phyloP scores from a whole-genome alignment of 371 early-diverging fungal species.

The Rhizopus microsporus region DNA sequence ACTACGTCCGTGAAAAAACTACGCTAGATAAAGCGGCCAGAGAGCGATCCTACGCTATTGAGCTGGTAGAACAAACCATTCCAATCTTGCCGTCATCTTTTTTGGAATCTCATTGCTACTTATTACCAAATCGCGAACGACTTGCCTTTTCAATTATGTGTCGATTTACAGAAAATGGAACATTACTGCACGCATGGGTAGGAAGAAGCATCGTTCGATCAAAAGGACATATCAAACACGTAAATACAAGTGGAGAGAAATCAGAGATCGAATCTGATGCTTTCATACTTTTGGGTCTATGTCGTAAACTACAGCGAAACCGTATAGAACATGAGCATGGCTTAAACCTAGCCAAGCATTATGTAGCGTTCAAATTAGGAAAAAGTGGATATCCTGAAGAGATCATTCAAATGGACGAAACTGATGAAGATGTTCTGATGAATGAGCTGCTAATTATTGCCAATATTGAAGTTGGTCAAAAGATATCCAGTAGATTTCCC shows the following conservation, averaged over 20 bases:
- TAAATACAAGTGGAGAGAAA: constrained; percentile 8
- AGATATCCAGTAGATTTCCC: constrained; percentile 33
- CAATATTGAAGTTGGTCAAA: constrained; percentile 38
- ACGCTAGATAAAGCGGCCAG: constrained; percentile 80
- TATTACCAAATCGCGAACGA: constrained; percentile 67
- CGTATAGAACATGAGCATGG: constrained; percentile 19
- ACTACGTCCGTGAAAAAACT: constrained; percentile 69
- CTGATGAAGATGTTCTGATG: constrained; percentile 21
- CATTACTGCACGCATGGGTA: constrained; percentile 51
- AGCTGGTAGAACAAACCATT: constrained; percentile 74
- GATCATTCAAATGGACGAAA: constrained; percentile 8
- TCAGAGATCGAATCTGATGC: constrained; percentile 1
- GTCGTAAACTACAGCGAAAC: constrained; percentile 19
- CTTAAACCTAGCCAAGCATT: constrained; percentile 6
- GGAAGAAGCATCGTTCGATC: constrained; percentile 73
- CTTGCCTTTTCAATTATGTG: constrained; percentile 59
- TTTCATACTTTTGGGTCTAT: constrained; percentile 14
- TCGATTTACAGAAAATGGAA: constrained; percentile 59
- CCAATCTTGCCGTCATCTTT: constrained; percentile 88
- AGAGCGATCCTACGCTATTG: constrained; percentile 77
- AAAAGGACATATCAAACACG: constrained; percentile 55
- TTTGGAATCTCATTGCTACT: constrained; percentile 70
- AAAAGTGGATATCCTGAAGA: constrained; percentile 32
- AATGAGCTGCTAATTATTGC: constrained; percentile 35
- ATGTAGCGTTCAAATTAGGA: constrained; percentile 22